Conservation (phyloP, 2,329 filamentous ascomycete species). For the Fusarium sp. region DNA sequence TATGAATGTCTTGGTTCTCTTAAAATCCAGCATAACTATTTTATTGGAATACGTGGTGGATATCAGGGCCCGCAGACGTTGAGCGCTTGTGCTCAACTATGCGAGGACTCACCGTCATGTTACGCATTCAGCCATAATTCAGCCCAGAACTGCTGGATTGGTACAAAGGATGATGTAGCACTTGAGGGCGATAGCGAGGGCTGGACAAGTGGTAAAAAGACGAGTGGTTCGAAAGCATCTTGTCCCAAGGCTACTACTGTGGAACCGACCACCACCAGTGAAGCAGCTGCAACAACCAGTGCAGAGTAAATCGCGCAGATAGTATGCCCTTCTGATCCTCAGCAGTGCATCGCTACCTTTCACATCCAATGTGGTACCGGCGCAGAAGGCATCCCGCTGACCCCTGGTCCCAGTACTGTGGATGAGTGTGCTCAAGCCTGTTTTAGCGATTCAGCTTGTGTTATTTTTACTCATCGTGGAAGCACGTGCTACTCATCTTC, state of each 20-base stretch:
- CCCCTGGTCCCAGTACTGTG: no score
- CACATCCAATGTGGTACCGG: no score
- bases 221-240: neutral
- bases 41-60: neutral
- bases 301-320: no score
- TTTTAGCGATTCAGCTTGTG: no score
- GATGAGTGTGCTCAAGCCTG: no score
- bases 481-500: no score
- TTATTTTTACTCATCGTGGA: no score
- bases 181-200: neutral
- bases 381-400: no score
- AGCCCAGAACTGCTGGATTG: neutral
- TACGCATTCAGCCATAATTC: neutral
- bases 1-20: constrained; percentile 1
- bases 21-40: neutral
- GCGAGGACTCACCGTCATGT: neutral
- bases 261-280: no score
- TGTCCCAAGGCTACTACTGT: neutral
- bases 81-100: neutral
- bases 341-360: no score
- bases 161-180: neutral
- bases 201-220: constrained; percentile 1
- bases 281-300: no score
- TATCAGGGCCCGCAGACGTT: neutral
- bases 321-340: no score